These are phyloP conservation scores for Helianthus tuberosus DNA, from an alignment of 129 eudicot species.

Conservation along the genomic window DNA sequence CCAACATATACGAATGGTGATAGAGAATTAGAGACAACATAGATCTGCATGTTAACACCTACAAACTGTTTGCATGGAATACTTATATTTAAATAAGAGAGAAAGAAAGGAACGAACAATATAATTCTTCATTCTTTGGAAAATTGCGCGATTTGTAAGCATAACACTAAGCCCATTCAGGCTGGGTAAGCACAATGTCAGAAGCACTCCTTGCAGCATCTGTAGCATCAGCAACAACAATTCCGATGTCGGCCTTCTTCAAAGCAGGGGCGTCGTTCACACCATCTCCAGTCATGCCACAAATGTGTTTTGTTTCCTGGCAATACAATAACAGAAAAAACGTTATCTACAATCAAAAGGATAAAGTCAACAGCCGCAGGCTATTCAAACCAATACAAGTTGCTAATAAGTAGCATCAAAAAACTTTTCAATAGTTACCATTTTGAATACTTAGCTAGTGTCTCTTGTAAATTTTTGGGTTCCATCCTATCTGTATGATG, in stretches of 20 bases:
- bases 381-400: no score
- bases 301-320: conserved; percentile 50
- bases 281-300: no score
- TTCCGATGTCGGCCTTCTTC: conserved; percentile 50
- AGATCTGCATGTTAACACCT: conserved; percentile 51
- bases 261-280: no score
- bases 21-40: conserved; percentile 93
- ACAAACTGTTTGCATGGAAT: background rate
- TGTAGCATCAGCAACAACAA: conserved; percentile 83
- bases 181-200: conserved; percentile 78
- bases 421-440: no score
- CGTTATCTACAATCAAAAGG: no score
- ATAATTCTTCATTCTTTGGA: conserved; percentile 82
- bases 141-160: conserved; percentile 75
- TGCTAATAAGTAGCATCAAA: no score
- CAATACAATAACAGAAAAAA: no score
- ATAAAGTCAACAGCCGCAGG: no score
- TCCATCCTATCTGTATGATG: no score
- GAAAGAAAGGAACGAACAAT: conserved; percentile 45
- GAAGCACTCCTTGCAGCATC: conserved; percentile 92
- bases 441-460: no score
- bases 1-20: conserved; percentile 93
- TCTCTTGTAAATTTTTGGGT: no score
- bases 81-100: background rate
- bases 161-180: conserved; percentile 84